phyloP scores from a whole-genome alignment of 2,329 filamentous ascomycete species.

The Chaetomium olivaceum region DNA sequence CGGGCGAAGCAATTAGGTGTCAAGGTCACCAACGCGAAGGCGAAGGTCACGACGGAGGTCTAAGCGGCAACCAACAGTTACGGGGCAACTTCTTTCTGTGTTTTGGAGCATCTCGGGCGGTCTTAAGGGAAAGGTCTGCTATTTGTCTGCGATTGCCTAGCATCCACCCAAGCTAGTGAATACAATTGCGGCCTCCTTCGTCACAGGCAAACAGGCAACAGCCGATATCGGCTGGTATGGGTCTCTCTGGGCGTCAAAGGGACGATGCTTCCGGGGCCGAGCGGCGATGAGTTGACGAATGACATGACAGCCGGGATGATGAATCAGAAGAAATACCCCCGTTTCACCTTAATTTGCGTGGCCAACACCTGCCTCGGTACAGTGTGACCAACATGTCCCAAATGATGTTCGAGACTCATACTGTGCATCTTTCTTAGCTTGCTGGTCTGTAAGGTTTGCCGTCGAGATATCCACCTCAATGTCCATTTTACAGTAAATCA shows the following conservation, averaged over 20 bases:
- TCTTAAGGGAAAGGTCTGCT: slow-evolving; percentile 35
- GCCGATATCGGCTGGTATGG: neutral
- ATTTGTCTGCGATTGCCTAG: slow-evolving; percentile 34
- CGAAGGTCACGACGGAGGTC: slow-evolving; percentile 95
- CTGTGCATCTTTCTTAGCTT: too few species aligned
- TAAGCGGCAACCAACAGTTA: slow-evolving; percentile 46
- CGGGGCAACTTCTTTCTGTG: slow-evolving; percentile 33
- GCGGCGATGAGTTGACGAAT: slow-evolving; percentile 15
- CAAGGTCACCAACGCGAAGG: slow-evolving; percentile 99
- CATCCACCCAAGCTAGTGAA: slow-evolving; percentile 34
- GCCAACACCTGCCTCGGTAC: neutral
- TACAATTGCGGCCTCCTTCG: slow-evolving; percentile 34
- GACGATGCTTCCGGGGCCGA: slow-evolving; percentile 9
- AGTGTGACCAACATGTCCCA: neutral
- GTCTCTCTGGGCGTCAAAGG: slow-evolving; percentile 8
- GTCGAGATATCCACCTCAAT: too few species aligned
- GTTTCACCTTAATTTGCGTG: neutral
- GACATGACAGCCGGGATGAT: slow-evolving; percentile 7
- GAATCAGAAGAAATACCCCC: neutral
- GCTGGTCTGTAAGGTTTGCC: too few species aligned
- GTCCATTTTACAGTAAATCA: too few species aligned
- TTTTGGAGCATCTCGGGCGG: slow-evolving; percentile 36
- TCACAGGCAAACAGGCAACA: slow-evolving; percentile 27
- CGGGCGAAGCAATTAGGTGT: slow-evolving; percentile 98
- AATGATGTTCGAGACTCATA: too few species aligned